These are phyloP conservation scores for Cordyceps sp. DNA, from an alignment of 2,329 filamentous ascomycete genomes.

Conservation along the genomic window DNA sequence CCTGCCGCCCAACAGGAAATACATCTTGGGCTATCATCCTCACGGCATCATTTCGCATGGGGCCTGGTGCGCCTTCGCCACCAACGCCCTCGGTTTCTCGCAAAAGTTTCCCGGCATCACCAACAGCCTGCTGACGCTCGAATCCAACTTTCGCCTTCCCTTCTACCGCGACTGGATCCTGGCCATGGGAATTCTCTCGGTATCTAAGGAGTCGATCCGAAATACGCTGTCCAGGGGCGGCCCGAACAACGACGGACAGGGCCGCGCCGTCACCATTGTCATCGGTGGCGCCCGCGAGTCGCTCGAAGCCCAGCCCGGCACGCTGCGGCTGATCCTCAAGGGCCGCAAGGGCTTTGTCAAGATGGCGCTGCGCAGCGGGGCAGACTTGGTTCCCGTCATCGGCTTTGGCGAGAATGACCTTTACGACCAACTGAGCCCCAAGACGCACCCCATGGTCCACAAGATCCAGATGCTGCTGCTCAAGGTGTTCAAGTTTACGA, in stretches of 20 bases:
- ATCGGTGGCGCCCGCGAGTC: slow-evolving; percentile 86
- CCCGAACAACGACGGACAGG: slow-evolving; percentile 64
- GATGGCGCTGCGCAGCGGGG: slow-evolving; percentile 79
- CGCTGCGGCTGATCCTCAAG: slow-evolving; percentile 61
- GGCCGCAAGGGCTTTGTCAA: slow-evolving; percentile 88
- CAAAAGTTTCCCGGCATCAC: slow-evolving; percentile 88
- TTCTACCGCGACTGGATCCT: slow-evolving; percentile 92
- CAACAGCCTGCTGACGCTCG: slow-evolving; percentile 85
- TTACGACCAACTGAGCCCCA: slow-evolving; percentile 74
- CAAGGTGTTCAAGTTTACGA: slow-evolving; percentile 75
- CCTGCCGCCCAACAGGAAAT: slow-evolving; percentile 69
- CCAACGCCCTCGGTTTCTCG: slow-evolving; percentile 74
- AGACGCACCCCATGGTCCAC: slow-evolving; percentile 64
- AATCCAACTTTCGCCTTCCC: slow-evolving; percentile 86
- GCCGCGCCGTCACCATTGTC: slow-evolving; percentile 91
- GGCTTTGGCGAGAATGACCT: slow-evolving; percentile 92
- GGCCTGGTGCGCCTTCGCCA: slow-evolving; percentile 83
- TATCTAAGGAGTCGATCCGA: slow-evolving; percentile 82
- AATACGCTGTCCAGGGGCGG: slow-evolving; percentile 74
- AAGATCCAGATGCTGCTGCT: slow-evolving; percentile 72
- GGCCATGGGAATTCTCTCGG: slow-evolving; percentile 70
- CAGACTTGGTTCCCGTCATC: slow-evolving; percentile 82
- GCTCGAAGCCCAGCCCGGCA: slow-evolving; percentile 69
- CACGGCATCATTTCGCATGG: slow-evolving; percentile 96
- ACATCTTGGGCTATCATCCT: slow-evolving; percentile 94